Conservation (phyloP, 2,329 filamentous ascomycete genomes). For the Fusarium compactum region DNA sequence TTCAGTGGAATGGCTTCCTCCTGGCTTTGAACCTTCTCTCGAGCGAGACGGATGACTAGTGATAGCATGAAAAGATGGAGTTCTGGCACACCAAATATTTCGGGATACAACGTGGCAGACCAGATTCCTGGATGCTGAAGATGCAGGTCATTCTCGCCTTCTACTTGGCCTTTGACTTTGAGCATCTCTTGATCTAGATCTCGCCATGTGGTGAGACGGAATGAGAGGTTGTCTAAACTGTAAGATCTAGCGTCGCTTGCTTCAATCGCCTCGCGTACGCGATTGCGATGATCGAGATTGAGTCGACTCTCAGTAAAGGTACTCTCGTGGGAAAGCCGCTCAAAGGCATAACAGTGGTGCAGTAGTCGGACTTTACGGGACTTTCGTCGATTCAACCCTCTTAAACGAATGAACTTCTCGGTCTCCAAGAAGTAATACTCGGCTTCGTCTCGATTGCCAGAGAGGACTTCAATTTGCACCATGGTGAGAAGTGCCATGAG, state of each 20-base stretch:
- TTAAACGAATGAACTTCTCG: constrained; percentile 33
- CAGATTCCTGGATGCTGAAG: constrained; percentile 30
- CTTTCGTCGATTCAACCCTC: constrained; percentile 26
- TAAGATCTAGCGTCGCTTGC: constrained; percentile 21
- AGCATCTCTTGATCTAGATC: constrained; percentile 33
- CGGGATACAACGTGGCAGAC: constrained; percentile 33
- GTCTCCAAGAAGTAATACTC: constrained; percentile 39
- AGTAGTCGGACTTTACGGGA: constrained; percentile 32
- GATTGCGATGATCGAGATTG: constrained; percentile 15
- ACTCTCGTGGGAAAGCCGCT: constrained; percentile 25
- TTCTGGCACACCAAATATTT: constrained; percentile 37
- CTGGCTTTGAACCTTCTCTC: constrained; percentile 16
- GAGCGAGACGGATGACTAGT: constrained; percentile 18
- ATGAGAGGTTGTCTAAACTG: constrained; percentile 23
- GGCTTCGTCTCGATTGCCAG: constrained; percentile 21
- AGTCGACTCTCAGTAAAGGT: constrained; percentile 12
- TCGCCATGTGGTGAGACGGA: constrained; percentile 21
- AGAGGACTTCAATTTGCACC: constrained; percentile 25
- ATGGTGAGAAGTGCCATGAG: constrained; percentile 37
- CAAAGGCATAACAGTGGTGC: constrained; percentile 35
- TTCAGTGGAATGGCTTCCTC: neutral
- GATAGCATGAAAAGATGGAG: constrained; percentile 32
- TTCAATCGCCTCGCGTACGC: constrained; percentile 29
- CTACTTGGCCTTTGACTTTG: constrained; percentile 16
- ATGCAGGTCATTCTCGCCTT: constrained; percentile 38